Evolutionary conservation across 495 filamentous ascomycete species (phyloP), one percentile per base, ranked within the genome.

Genomic region (Jackrogersella multiformis): DNA sequence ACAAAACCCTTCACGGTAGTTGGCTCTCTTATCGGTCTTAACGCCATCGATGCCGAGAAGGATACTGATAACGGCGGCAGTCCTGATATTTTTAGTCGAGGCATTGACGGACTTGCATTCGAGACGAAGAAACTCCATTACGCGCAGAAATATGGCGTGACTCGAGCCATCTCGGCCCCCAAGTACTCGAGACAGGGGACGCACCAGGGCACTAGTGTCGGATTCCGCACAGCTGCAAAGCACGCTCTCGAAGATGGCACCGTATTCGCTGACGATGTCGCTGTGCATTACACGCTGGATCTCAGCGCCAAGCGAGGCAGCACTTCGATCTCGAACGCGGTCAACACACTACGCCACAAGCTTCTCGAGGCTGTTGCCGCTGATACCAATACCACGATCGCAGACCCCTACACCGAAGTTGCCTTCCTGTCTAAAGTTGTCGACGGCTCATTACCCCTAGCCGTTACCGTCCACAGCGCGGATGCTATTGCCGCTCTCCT

Each of bases 1-100:
- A 80, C 82, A 5, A 81, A 79, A 4, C 83, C 86, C 0, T 80
- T 87, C 61, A 87, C 84, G 2, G 82, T 82, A 9, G 81, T 87
- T 30, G 82, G 81, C 10, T 78, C 78, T 23, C 72, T 71, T 20
- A 72, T 89, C 1, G 88, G 88, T 1, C 75, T 89, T 7, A 78
- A 77, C 26, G 86, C 81, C n/a, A 88, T 90, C 44, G 79, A 80
- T 28, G 76, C 76, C 4, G 87, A 89, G 62, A 15, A 34, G 2
- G 67, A 60, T 39, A 88, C 86, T 0, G 79, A 81, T 51, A 82
- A 84, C 55, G 80, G 81, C 5, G 69, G 70, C 2, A 69, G 73
- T 30, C 74, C 73, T 2, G 55, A 42, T 0, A 55, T 75, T 24
- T 84, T 84, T 64, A 79, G 76, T 38, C 81, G 81, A 10, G 81